Conservation (phyloP, 306 rosid genomes). For the Malus orientalis region DNA sequence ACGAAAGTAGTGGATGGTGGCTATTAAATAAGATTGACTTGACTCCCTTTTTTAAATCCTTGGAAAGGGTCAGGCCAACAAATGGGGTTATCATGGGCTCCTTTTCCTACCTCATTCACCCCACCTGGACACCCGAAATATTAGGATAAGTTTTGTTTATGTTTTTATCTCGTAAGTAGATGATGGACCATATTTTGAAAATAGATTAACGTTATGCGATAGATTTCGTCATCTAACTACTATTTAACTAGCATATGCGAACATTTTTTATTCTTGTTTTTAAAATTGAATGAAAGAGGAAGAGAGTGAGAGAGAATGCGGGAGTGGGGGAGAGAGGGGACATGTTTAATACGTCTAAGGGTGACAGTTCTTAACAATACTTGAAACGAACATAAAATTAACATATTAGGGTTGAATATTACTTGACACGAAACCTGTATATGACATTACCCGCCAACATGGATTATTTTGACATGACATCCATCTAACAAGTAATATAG, state of each 20-base stretch:
- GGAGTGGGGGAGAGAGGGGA: no score
- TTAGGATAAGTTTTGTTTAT: neutral
- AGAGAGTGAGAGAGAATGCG: no score
- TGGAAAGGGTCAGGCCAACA: neutral
- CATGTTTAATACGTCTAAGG: neutral
- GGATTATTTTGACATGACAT: neutral
- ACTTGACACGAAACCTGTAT: neutral
- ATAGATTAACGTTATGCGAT: no score
- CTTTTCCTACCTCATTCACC: neutral
- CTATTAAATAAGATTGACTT: neutral
- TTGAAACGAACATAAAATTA: neutral
- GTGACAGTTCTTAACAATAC: neutral
- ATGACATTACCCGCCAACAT: neutral
- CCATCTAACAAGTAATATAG: neutral
- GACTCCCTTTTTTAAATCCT: neutral
- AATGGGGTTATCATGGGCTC: neutral
- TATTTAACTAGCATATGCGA: no score
- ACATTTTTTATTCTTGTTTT: no score
- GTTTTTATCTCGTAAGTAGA: no score
- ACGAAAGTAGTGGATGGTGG: neutral
- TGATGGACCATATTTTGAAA: no score
- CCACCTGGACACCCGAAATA: neutral
- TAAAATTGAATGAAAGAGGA: no score
- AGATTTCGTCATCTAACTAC: no score
- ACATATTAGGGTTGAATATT: neutral